These are phyloP conservation scores for Nothophytophthora sp. DNA, from an alignment of 352 stramenopile species.

Conservation along the genomic window DNA sequence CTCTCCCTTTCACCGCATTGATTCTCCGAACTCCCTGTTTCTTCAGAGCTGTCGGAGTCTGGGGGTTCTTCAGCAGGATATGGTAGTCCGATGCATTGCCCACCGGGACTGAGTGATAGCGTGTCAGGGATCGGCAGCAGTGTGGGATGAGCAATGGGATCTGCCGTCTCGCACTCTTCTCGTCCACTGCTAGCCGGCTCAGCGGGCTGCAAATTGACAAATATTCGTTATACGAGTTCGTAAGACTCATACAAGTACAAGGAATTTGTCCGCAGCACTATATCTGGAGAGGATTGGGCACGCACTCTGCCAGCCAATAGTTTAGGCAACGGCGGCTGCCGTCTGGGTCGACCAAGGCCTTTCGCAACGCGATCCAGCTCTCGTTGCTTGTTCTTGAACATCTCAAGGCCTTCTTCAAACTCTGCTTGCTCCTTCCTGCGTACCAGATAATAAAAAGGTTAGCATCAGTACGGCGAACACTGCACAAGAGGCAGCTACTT, in stretches of 20 bases:
- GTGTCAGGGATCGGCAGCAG: no score
- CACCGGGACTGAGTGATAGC: no score
- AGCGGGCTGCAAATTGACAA: no score
- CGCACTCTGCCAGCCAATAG: constrained; percentile 3
- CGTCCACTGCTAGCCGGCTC: no score
- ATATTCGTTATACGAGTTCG: no score
- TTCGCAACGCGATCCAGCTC: constrained; percentile 65
- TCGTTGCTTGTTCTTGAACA: constrained; percentile 60
- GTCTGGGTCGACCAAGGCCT: constrained; percentile 24
- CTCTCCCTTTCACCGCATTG: neutral
- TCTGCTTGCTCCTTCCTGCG: constrained; percentile 50
- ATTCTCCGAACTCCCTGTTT: no score
- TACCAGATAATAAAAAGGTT: neutral
- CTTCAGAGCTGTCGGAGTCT: no score
- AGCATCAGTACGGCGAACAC: neutral
- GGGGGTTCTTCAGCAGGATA: no score
- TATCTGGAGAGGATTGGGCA: neutral
- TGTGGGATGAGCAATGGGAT: no score
- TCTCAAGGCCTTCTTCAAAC: constrained; percentile 49
- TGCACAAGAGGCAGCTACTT: neutral
- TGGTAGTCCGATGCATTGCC: no score
- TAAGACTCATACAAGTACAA: neutral
- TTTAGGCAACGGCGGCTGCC: constrained; percentile 1
- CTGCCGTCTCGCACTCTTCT: no score
- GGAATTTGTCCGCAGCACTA: neutral